Conservation (phyloP, 1,284 basidiomycete species). For the Takashimella tepidaria region DNA sequence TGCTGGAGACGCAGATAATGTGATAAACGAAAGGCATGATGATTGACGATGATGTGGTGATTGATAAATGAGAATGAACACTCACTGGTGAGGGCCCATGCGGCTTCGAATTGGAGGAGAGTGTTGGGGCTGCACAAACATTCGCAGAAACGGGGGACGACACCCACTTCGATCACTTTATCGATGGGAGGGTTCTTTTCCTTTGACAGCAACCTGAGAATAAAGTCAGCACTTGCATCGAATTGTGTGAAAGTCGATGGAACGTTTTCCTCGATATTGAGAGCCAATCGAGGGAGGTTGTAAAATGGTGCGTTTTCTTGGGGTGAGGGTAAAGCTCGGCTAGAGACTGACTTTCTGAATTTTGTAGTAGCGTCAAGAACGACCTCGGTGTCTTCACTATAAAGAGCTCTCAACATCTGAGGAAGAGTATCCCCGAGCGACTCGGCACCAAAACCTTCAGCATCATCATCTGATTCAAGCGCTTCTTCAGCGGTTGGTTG, state of each 20-base stretch:
- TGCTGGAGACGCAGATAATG: background rate
- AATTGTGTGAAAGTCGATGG: too few relatives aligned
- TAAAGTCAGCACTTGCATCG: too few relatives aligned
- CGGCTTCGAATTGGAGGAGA: conserved; percentile 99
- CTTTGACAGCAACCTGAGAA: conserved; percentile 73
- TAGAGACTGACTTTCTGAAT: conserved; percentile 83
- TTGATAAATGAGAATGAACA: conserved; percentile 1
- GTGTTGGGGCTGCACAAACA: conserved; percentile 83
- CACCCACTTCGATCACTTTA: conserved; percentile 94
- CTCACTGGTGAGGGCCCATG: conserved; percentile 90
- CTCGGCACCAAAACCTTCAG: conserved; percentile 51
- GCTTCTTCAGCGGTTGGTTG: conserved; percentile 59
- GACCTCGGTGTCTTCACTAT: conserved; percentile 82
- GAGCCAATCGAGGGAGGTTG: too few relatives aligned
- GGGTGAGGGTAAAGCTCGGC: too few relatives aligned
- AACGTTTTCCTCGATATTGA: too few relatives aligned
- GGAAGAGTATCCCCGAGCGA: conserved; percentile 54
- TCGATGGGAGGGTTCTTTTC: conserved; percentile 99
- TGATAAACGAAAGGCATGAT: background rate
- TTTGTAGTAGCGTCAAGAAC: conserved; percentile 91
- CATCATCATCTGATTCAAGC: conserved; percentile 79
- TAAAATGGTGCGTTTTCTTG: too few relatives aligned
- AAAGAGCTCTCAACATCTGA: conserved; percentile 83
- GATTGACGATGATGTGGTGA: too few relatives aligned
- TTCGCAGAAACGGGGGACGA: conserved; percentile 95